Percentiles rank a stretch among this genome's conserved stretches.
These are phyloP conservation scores for Rubroboletus satanas DNA, from an alignment of 768 basidiomycete genomes.

Conservation along the genomic window DNA sequence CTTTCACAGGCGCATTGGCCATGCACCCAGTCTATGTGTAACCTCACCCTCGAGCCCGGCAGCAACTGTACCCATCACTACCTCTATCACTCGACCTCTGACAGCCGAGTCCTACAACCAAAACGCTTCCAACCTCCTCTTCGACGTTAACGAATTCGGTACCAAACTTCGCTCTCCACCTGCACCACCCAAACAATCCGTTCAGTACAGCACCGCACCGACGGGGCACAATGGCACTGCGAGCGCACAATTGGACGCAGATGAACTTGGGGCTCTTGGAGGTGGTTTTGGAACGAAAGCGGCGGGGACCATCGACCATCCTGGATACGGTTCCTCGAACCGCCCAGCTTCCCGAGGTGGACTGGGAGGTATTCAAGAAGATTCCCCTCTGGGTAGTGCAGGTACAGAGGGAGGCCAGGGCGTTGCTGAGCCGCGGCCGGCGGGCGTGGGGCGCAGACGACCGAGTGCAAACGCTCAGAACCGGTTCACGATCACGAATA, in stretches of 20 bases:
- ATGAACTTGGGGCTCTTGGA: constrained; percentile 23
- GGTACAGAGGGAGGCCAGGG: constrained; percentile 4
- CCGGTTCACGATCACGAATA: constrained; percentile 42
- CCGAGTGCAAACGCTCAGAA: constrained; percentile 31
- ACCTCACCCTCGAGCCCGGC: constrained; percentile 27
- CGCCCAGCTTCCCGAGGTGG: constrained; percentile 16
- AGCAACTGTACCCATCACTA: constrained; percentile 29
- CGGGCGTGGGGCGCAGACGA: constrained; percentile 27
- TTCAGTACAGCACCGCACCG: constrained; percentile 31
- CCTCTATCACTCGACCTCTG: constrained; percentile 18
- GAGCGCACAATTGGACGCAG: constrained; percentile 9
- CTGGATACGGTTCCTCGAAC: constrained; percentile 22
- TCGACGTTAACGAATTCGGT: constrained; percentile 7
- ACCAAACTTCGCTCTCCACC: constrained; percentile 4
- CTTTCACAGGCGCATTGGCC: constrained; percentile 44
- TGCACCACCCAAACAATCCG: constrained; percentile 15
- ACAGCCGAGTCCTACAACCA: constrained; percentile 20
- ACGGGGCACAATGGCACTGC: constrained; percentile 17
- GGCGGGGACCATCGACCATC: constrained; percentile 25
- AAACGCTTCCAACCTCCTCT: constrained; percentile 4
- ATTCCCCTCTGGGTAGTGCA: not conserved
- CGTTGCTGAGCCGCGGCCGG: constrained; percentile 5
- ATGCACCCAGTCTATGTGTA: constrained; percentile 39
- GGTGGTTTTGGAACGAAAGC: constrained; percentile 5
- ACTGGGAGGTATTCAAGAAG: constrained; percentile 27